Evolutionary conservation across 2,329 filamentous ascomycete genomes (phyloP).

Genomic region (Hirsutella thompsonii): DNA sequence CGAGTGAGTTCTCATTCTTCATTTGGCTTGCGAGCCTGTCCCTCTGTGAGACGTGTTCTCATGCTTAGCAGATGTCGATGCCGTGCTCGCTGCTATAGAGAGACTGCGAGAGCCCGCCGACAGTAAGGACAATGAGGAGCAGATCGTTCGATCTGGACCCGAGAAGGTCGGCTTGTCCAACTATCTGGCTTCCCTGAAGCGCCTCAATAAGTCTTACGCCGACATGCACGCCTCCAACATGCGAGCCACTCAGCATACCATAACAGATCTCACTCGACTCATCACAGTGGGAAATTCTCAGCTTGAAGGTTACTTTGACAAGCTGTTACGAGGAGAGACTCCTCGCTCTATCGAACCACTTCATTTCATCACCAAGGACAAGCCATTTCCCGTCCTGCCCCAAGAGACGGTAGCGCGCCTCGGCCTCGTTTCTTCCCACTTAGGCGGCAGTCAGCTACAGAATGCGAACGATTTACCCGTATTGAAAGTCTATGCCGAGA

Average conservation of each 20-base stretch:
- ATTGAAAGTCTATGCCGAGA: constrained; percentile 73
- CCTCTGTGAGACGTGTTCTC: constrained; percentile 3
- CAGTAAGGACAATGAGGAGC: constrained; percentile 82
- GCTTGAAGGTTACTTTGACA: constrained; percentile 73
- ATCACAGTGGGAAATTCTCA: constrained; percentile 70
- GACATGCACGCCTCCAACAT: constrained; percentile 87
- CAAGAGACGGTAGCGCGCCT: constrained; percentile 66
- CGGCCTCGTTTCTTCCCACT: constrained; percentile 64
- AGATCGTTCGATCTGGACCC: constrained; percentile 79
- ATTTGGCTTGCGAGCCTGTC: not conserved
- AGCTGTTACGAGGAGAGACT: constrained; percentile 62
- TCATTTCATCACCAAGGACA: constrained; percentile 83
- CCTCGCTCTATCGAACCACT: constrained; percentile 75
- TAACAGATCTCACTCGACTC: constrained; percentile 64
- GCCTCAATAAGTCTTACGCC: constrained; percentile 69
- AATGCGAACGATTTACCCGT: constrained; percentile 51
- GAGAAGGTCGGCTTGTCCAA: constrained; percentile 69
- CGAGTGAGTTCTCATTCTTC: constrained; percentile 39
- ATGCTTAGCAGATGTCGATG: constrained; percentile 58
- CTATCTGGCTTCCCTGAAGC: constrained; percentile 82
- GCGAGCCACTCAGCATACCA: constrained; percentile 80
- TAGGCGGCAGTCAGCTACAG: constrained; percentile 47
- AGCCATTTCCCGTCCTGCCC: constrained; percentile 68
- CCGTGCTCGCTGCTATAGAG: constrained; percentile 76
- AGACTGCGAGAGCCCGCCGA: constrained; percentile 82